Evolutionary conservation across 305 asterid genomes (phyloP).

Genomic region (Solanum aculeatissimum): DNA sequence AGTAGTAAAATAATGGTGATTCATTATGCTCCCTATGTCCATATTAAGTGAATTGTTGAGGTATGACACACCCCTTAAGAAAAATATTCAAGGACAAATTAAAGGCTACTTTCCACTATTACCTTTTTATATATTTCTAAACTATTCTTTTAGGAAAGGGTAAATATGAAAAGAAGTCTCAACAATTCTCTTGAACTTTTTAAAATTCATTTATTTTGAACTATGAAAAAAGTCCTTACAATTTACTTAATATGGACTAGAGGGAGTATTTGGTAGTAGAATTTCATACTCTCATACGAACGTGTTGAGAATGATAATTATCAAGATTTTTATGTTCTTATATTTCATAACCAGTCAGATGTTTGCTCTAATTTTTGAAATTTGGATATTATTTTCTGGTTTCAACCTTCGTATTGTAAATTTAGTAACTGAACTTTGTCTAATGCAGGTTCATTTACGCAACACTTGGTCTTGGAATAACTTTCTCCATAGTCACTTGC

Average conservation of each 20-base stretch:
- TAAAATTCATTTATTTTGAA: too few relatives aligned
- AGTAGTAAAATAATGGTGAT: neutral
- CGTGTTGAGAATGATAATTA: neutral
- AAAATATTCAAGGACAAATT: too few relatives aligned
- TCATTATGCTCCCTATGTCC: neutral
- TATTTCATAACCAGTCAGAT: neutral
- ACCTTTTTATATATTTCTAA: too few relatives aligned
- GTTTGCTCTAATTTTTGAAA: neutral
- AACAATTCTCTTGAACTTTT: too few relatives aligned
- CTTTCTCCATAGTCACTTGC: constrained; percentile 55
- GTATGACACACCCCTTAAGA: too few relatives aligned
- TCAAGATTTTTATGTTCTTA: neutral
- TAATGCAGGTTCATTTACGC: constrained; percentile 77
- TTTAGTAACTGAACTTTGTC: neutral
- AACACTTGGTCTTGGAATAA: constrained; percentile 58
- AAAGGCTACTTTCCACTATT: too few relatives aligned
- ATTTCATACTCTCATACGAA: neutral
- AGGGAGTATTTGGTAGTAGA: neutral
- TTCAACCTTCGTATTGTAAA: neutral
- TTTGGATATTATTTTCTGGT: neutral
- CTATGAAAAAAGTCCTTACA: too few relatives aligned
- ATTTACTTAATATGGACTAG: too few relatives aligned
- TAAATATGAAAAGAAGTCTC: too few relatives aligned
- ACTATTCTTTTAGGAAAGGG: too few relatives aligned
- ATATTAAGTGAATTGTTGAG: too few relatives aligned